Conservation (phyloP, 2,329 filamentous ascomycete species). For the Cladophialophora carrionii region DNA sequence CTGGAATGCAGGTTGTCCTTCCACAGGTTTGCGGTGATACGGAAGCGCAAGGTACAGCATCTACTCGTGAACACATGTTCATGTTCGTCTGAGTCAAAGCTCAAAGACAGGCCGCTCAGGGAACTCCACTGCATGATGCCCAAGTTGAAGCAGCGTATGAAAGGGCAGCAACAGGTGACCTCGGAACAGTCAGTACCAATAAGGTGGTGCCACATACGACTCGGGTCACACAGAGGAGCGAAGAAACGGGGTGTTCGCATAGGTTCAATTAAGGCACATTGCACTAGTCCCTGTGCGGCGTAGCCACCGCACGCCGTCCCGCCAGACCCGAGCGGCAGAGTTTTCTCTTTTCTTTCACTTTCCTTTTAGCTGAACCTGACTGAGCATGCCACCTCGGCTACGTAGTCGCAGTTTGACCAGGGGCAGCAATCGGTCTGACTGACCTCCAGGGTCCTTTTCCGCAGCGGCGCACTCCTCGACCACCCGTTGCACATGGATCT, state of each 20-base stretch:
- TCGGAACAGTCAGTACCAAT: constrained; percentile 20
- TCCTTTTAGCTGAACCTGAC: neutral
- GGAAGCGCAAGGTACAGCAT: constrained; percentile 25
- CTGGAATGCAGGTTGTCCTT: neutral
- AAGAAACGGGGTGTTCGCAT: constrained; percentile 10
- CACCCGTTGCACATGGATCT: neutral
- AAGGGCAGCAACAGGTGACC: constrained; percentile 11
- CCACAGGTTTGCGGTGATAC: constrained; percentile 13
- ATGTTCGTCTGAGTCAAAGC: constrained; percentile 20
- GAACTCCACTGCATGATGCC: constrained; percentile 10
- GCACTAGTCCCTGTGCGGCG: neutral
- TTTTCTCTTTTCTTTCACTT: neutral
- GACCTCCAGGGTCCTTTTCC: neutral
- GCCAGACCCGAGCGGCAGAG: constrained; percentile 1
- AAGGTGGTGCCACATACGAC: constrained; percentile 28
- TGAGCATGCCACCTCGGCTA: neutral
- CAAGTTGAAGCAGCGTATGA: constrained; percentile 25
- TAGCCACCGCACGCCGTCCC: neutral
- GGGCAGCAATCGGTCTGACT: constrained; percentile 3
- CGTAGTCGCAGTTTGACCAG: neutral
- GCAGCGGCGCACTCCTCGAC: neutral
- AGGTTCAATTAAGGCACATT: constrained; percentile 10
- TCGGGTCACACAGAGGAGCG: constrained; percentile 5
- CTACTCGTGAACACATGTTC: constrained; percentile 31
- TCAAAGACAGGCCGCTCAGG: neutral